A percentile compares a stretch with the other conserved stretches of the same genome.
phyloP scores from a whole-genome alignment of 495 filamentous ascomycete genomes.

The Jackrogersella minutella region DNA sequence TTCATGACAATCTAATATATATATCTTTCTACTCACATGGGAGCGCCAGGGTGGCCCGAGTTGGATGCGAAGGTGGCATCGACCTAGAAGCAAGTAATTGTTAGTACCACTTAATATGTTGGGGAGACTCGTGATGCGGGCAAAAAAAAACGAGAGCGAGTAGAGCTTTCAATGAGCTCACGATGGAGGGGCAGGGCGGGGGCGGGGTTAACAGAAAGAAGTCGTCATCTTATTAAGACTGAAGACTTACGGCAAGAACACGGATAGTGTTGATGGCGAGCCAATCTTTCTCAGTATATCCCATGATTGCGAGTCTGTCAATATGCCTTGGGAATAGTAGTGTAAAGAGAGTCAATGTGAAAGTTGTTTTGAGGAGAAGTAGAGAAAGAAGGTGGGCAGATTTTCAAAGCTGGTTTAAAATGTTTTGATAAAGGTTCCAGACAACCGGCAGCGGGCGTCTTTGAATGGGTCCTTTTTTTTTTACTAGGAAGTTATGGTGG shows the following conservation, averaged over 20 bases:
- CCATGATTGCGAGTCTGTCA: slow-evolving; percentile 72
- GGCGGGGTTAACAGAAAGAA: slow-evolving; percentile 50
- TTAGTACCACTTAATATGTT: slow-evolving; percentile 18
- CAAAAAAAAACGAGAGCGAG: too few species aligned
- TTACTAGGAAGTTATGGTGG: slow-evolving; percentile 4
- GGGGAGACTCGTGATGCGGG: too few species aligned
- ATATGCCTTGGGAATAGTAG: slow-evolving; percentile 34
- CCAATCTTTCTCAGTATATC: slow-evolving; percentile 83
- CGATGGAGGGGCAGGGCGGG: slow-evolving; percentile 52
- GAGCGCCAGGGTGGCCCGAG: slow-evolving; percentile 97
- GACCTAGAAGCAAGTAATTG: slow-evolving; percentile 66
- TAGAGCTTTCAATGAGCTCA: slow-evolving; percentile 33
- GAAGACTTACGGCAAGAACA: slow-evolving; percentile 91
- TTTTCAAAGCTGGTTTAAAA: slow-evolving; percentile 32
- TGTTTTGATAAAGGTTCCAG: slow-evolving; percentile 8
- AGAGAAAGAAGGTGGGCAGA: slow-evolving; percentile 42
- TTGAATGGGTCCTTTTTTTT: slow-evolving; percentile 20
- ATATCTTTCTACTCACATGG: slow-evolving; percentile 66
- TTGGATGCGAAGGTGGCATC: slow-evolving; percentile 97
- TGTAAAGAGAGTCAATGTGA: slow-evolving; percentile 38
- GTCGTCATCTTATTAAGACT: slow-evolving; percentile 58
- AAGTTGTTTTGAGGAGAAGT: slow-evolving; percentile 40
- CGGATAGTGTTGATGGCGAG: slow-evolving; percentile 98
- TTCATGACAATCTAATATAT: neutral
- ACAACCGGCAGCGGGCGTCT: slow-evolving; percentile 31